Conservation (phyloP, 306 rosid genomes). For the Abrus pulchellus region DNA sequence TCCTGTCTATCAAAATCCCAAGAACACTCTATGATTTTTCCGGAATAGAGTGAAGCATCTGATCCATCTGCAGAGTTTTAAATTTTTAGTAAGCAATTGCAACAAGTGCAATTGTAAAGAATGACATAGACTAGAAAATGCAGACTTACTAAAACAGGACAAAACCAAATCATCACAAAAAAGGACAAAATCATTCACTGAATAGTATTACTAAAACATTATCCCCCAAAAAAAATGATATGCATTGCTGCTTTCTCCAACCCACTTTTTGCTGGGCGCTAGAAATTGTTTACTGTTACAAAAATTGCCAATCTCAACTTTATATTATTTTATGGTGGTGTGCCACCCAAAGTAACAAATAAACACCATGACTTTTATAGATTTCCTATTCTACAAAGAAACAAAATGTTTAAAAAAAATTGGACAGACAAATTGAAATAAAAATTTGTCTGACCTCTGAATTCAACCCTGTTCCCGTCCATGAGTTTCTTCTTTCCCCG, state of each 20-base stretch:
- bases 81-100: conserved; percentile 36
- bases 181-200: neutral
- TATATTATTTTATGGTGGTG: neutral
- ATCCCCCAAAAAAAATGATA: conserved; percentile 15
- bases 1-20: conserved; percentile 71
- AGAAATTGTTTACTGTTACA: neutral
- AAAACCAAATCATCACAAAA: conserved; percentile 15
- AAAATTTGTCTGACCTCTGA: conserved; percentile 67
- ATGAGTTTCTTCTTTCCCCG: conserved; percentile 93
- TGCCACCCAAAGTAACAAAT: neutral
- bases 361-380: conserved; percentile 1
- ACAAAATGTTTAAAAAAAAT: neutral
- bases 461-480: conserved; percentile 91
- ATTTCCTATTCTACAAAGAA: neutral
- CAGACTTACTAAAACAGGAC: conserved; percentile 18
- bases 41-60: conserved; percentile 73
- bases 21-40: conserved; percentile 90
- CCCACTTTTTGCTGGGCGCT: conserved; percentile 21
- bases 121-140: conserved; percentile 20
- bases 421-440: neutral
- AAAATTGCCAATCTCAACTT: conserved; percentile 25
- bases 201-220: conserved; percentile 15
- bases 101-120: conserved; percentile 30
- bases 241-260: neutral
- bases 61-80: conserved; percentile 69